Evolutionary conservation across 2,329 filamentous ascomycete genomes (phyloP), one percentile per base, ranked within the genome.

Genomic region (Botrytis fabae): DNA sequence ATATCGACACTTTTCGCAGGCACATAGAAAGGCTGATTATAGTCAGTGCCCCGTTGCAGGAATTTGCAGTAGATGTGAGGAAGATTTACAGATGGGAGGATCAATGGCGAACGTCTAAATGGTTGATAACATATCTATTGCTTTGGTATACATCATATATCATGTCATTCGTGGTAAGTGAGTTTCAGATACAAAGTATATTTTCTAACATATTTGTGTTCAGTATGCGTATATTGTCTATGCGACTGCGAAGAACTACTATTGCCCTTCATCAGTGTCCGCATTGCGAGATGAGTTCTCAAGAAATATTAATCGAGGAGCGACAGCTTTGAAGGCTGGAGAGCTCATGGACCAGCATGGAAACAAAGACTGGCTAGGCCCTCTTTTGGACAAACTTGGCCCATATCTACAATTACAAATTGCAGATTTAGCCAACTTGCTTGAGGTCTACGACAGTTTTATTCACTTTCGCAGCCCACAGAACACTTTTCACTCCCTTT

Each of bases 321-420:
- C 74, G 25, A 81, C 80, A 6, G 80, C 82, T 2, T 73, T 81
- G 4, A 68, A 77, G 60, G 73, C 81, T 14, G 81, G 79, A 4
- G 81, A 83, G 57, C 75, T 81, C 22, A 82, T 83, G 69, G 80
- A 81, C 22, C 81, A 82, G 71, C 74, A 80, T 61, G 82, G 82
- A 2, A 78, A 80, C 4, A 77, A 81, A 28, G 77, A 81, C 16
- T 83, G 82, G 82, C 76, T 81, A 6, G 64, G 63, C 32, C 75
- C 76, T 28, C 44, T 78, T 16, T 28, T 78, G 54, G 74, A 76
- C 14, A 66, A 76, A 44, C 32, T 76, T 0, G 81, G 82, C 1
- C 81, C 82, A 2, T 81, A 78, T 76, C 69, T 82, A 8, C 80
- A 83, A 78, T 61, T 83, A 5, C 80, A 83, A 73, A 71, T 83